A percentile compares a stretch with the other conserved stretches of the same genome.
phyloP scores from a whole-genome alignment of 2,329 filamentous ascomycete genomes.

The Aspergillus oerlinghausenensis region DNA sequence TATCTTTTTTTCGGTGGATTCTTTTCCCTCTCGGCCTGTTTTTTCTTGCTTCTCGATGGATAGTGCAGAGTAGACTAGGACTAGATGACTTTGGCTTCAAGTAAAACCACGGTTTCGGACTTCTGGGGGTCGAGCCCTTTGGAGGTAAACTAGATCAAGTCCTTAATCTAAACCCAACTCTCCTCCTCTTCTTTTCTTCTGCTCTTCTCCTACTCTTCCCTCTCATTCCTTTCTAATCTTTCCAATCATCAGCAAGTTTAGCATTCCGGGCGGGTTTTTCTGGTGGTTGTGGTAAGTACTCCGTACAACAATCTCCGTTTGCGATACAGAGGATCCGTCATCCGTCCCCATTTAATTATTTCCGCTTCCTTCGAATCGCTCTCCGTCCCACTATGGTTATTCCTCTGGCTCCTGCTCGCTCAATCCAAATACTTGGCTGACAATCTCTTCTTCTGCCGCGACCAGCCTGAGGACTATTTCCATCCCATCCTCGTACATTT shows the following conservation, averaged over 20 bases:
- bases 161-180: not conserved
- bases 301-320: conserved; percentile 1
- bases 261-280: not conserved
- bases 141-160: not conserved
- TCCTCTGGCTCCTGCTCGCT: not conserved
- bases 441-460: not conserved
- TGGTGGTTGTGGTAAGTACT: not conserved
- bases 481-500: not conserved
- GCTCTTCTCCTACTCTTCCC: not conserved
- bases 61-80: not conserved
- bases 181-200: conserved; percentile 5
- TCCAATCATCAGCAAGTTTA: not conserved
- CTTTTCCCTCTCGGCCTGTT: not conserved
- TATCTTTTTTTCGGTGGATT: not conserved
- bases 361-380: not conserved
- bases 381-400: not conserved
- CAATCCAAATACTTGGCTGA: not conserved
- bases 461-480: not conserved
- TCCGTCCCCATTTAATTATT: not conserved
- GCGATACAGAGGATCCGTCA: not conserved
- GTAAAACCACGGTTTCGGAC: not conserved
- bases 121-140: not conserved
- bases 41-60: not conserved
- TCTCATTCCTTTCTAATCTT: not conserved
- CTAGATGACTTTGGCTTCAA: not conserved